Evolutionary conservation across 1,139 yeast genomes (phyloP), one percentile per base, ranked within the genome.

Genomic region (Lodderomyces pseudojiufengensis): DNA sequence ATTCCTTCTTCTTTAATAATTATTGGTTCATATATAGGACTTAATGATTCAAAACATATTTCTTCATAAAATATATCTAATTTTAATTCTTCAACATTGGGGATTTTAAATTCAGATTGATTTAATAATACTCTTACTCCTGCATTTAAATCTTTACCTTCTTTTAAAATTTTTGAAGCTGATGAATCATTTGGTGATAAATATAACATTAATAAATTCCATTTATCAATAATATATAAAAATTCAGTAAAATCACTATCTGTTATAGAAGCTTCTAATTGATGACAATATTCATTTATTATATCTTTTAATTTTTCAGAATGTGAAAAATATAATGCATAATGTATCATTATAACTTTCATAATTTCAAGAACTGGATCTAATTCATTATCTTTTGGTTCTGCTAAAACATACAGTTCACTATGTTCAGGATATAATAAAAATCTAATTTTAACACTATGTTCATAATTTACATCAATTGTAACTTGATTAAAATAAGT

Each of bases 341-440:
- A 65, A 43, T 70, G 74, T 18, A 69, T 62, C 55, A 66, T 70
- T 39, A 69, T 62, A 7, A 69, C 45, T 43, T 63, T 75, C 15
- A 83, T 84, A 33, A 87, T 72, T 51, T 88, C 96, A 32, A 69
- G 72, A 44, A 84, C 63, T 3, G 95, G 92, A 49, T 84, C 80
- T 41, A 82, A 65, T 44, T 78, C 84, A 37, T 75, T 74, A 34
- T 67, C 62, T 43, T 73, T 74, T 3, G 79, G 77, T 9, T 54
- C 62, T 1, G 70, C 74, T 31, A 70, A 52, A 10, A 68, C 41
- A 41, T 59, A 70, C 50, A 60, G 61, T 44, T 70, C 76, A 28
- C 49, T 50, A 41, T 68, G 73, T 36, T 61, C 57, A 0, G 75
- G 75, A 40, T 68, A 66, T 16, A 70, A 51, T 9, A 70, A 50